phyloP scores from a whole-genome alignment of 495 filamentous ascomycete species.

The Amniculicola lignicola region DNA sequence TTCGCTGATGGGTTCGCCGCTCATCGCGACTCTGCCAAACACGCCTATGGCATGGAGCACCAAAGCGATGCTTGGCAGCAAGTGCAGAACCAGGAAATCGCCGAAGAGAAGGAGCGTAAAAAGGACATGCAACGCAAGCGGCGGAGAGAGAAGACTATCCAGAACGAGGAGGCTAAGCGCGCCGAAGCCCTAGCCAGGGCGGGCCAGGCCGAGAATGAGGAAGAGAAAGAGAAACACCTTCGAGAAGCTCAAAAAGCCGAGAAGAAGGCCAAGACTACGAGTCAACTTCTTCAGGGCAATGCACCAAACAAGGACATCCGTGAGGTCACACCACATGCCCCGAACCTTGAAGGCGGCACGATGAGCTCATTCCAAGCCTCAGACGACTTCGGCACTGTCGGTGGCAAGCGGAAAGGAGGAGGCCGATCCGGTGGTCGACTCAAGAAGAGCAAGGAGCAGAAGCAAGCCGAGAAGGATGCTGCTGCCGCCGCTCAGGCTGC shows the following conservation, averaged over 20 bases:
- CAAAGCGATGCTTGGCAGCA: conserved; percentile 72
- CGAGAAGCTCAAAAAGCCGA: conserved; percentile 79
- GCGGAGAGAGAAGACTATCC: conserved; percentile 92
- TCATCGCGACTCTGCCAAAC: conserved; percentile 52
- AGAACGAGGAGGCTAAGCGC: conserved; percentile 79
- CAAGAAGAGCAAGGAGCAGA: conserved; percentile 89
- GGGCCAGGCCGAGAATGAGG: conserved; percentile 68
- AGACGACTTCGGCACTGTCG: conserved; percentile 44
- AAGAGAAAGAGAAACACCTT: conserved; percentile 71
- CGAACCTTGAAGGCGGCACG: conserved; percentile 81
- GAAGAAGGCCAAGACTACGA: conserved; percentile 83
- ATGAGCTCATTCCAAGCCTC: conserved; percentile 80
- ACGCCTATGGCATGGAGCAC: conserved; percentile 54
- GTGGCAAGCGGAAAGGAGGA: conserved; percentile 52
- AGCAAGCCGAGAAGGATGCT: conserved; percentile 89
- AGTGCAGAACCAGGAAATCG: conserved; percentile 83
- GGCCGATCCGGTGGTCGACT: conserved; percentile 39
- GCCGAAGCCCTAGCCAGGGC: conserved; percentile 75
- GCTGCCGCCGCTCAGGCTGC: conserved; percentile 86
- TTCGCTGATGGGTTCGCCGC: conserved; percentile 53
- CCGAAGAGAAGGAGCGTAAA: conserved; percentile 97
- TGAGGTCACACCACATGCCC: conserved; percentile 69
- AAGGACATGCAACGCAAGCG: conserved; percentile 99
- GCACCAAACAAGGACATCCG: conserved; percentile 75
- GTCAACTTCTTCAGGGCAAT: conserved; percentile 76